Percentiles rank a stretch among this genome's conserved stretches.
phyloP scores from a whole-genome alignment of 257 asterid genomes.

The Oldenlandia corymbosa region DNA sequence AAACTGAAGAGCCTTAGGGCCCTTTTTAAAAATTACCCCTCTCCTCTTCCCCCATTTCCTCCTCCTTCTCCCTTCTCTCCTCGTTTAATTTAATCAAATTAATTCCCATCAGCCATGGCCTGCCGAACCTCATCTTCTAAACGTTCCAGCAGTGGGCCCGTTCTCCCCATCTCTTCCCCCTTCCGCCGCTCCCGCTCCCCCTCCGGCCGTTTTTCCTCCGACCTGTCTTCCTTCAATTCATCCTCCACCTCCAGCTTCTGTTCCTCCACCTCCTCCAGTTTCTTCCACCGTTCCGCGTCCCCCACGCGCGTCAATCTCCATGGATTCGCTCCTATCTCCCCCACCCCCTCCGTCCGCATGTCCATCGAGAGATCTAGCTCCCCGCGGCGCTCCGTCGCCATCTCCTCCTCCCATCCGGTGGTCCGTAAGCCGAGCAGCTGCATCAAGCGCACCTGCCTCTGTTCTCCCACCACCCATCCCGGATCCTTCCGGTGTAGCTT shows the following conservation, averaged over 20 bases:
- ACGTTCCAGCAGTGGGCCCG: slow-evolving; percentile 48
- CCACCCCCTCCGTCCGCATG: slow-evolving; percentile 65
- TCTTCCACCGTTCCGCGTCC: slow-evolving; percentile 61
- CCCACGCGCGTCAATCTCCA: slow-evolving; percentile 82
- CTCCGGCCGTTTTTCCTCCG: no score
- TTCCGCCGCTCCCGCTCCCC: slow-evolving; percentile 39
- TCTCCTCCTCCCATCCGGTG: slow-evolving; percentile 45
- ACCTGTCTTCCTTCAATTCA: slow-evolving; percentile 39
- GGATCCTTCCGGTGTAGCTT: slow-evolving; percentile 87
- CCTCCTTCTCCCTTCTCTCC: neutral
- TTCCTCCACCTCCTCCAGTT: slow-evolving; percentile 33
- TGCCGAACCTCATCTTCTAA: slow-evolving; percentile 48
- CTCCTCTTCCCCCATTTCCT: neutral
- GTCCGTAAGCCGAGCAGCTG: slow-evolving; percentile 44
- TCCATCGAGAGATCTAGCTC: slow-evolving; percentile 72
- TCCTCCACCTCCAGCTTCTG: slow-evolving; percentile 43
- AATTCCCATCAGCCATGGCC: neutral
- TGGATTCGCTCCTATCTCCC: slow-evolving; percentile 48
- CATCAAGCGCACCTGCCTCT: slow-evolving; percentile 75
- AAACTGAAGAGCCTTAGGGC: slow-evolving; percentile 66
- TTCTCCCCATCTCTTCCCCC: slow-evolving; percentile 29
- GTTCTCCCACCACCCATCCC: slow-evolving; percentile 87
- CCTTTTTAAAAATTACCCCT: slow-evolving; percentile 21
- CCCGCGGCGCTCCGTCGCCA: slow-evolving; percentile 54
- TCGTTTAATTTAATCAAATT: no score